Percentiles rank a stretch among this genome's conserved stretches.
Evolutionary conservation across 1,284 basidiomycete species (phyloP).

Genomic region (Grifola frondosa): DNA sequence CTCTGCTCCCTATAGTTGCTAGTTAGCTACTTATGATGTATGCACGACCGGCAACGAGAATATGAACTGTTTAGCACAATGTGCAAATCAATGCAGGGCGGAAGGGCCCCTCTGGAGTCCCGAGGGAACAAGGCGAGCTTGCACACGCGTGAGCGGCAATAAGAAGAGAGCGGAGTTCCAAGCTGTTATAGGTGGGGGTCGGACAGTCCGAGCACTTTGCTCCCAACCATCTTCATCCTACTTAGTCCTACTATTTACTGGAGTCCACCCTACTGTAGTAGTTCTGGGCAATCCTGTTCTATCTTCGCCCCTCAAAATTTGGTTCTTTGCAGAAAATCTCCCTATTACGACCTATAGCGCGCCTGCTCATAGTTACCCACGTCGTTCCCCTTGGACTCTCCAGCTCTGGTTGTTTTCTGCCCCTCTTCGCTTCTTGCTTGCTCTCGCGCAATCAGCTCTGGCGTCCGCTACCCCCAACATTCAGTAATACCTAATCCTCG

Average conservation of each 20-base stretch:
- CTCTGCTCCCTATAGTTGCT: too few species aligned
- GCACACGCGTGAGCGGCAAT: conserved; percentile 18
- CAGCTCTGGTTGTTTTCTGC: conserved; percentile 32
- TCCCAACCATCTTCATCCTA: conserved; percentile 48
- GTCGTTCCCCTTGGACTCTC: conserved; percentile 37
- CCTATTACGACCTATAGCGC: conserved; percentile 40
- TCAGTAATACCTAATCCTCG: conserved; percentile 81
- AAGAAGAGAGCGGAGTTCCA: conserved; percentile 43
- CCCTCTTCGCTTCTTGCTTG: conserved; percentile 30
- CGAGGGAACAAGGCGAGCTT: background rate
- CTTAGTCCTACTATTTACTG: conserved; percentile 46
- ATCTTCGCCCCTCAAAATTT: conserved; percentile 40
- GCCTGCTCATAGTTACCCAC: conserved; percentile 49
- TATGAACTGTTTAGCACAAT: conserved; percentile 7
- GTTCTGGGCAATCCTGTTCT: conserved; percentile 39
- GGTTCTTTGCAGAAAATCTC: conserved; percentile 32
- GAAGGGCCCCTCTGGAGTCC: background rate
- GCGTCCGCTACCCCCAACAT: conserved; percentile 32
- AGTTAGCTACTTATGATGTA: background rate
- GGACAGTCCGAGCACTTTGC: conserved; percentile 31
- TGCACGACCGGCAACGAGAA: conserved; percentile 1
- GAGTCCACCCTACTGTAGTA: conserved; percentile 41
- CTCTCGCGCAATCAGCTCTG: conserved; percentile 32
- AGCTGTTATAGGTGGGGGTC: conserved; percentile 26
- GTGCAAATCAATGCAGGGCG: background rate